Base-by-base conservation (phyloP, 1,284 basidiomycete genomes). In the Blastosporella zonata region DNA sequence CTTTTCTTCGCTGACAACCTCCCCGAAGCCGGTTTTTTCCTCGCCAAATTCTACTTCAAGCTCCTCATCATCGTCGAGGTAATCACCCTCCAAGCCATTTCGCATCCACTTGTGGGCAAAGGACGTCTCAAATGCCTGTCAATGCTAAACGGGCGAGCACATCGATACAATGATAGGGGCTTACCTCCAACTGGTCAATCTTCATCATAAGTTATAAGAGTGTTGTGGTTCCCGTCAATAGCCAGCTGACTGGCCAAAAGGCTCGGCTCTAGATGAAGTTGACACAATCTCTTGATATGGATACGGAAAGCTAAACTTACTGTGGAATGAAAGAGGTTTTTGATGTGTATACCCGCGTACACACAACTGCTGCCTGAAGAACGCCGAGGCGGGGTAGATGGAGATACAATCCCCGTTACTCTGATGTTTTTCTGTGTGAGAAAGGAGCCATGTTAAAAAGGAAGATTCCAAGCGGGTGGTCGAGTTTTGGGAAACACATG, bases 301-400 rank as follows among this genome's bases (percentile, higher is more conserved):
- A n/a, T n/a, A n/a, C n/a, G n/a, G n/a, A n/a, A n/a, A n/a, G 17
- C 25, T n/a, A 53, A 12, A 53, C 53, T 41, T 50, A 55, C 43
- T 48, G 39, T 57, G 10, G 57, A 59, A n/a, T n/a, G 45, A 62
- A 65, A 10, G 57, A 57, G 21, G 59, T 63, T 10, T 50, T 47
- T n/a, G 61, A n/a, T n/a, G n/a, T n/a, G n/a, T n/a, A n/a, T n/a
- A n/a, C n/a, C n/a, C n/a, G n/a, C n/a, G n/a, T n/a, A n/a, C n/a
- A n/a, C n/a, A n/a, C n/a, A n/a, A n/a, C n/a, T n/a, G n/a, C n/a
- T 29, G 33, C 42, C 42, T 43, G 42, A 31, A 33, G 25, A 20
- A 43, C 13, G 27, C 12, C 27, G 23, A 20, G 20, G 42, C 23
- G 29, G 12, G 29, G 13, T 6, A 31, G 13, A 31, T 31, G 5